Evolutionary conservation across 2,329 filamentous ascomycete genomes (phyloP), one percentile per base, ranked within the genome.

Genomic region (Phialophora verrucosa): DNA sequence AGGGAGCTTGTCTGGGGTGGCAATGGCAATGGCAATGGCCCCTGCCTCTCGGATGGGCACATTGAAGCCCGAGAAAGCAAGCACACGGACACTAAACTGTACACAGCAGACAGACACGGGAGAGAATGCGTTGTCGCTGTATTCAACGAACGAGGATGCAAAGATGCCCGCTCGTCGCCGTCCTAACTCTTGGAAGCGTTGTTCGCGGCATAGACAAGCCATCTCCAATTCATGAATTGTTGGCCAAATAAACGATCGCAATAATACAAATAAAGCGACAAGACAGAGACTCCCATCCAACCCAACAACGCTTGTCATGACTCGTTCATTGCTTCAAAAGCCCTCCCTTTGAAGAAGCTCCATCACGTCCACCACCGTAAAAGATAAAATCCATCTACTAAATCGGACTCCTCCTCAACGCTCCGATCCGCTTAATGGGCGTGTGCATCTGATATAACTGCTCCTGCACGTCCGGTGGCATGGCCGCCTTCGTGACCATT

Each of bases 341-440:
- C 6, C 11, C 47, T 23, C 8, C 59, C 10, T 44, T n/a, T n/a
- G 2, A 2, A 12, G 10, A 4, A 53, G 10, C 3, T 17, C 49
- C 53, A 35, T 31, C 53, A 55, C 17, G 38, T 44, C 38, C 14
- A 11, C 38, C 14, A 11, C 5, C 17, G 17, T n/a, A 44, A 51
- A 11, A 25, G 11, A 56, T 14, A 8, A 8, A n/a, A n/a, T 20
- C 27, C 8, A 20, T 53, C 58, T 17, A 42, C 69, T 61, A 69
- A n/a, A 73, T 68, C 44, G 71, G 71, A 64, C 70, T 72, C 57
- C 71, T 64, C 51, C 71, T 68, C 61, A 73, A 66, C n/a, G 71
- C 71, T 20, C 71, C 71, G 3, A 69, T 62, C 4, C 71, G 67
- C 67, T 71, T 72, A 32, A 73, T 69, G 32, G 71, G 71, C 57